Base-by-base conservation (phyloP, 2,329 filamentous ascomycete genomes). In the Hypocreales sp. region DNA sequence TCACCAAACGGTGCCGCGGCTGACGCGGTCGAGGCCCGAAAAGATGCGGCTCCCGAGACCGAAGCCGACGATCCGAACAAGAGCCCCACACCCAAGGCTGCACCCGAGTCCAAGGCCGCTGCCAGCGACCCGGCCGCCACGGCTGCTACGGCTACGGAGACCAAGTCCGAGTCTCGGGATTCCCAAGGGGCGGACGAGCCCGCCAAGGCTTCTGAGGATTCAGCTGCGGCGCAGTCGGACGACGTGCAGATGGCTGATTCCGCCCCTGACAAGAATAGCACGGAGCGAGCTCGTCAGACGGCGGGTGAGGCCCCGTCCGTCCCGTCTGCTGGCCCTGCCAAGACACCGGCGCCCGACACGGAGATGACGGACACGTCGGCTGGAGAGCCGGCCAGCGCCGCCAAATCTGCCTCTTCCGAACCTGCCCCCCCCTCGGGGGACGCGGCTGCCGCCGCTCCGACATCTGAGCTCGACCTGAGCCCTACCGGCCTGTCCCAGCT, bases 401-500 rank as follows among this genome's bases (percentile, higher is more conserved):
- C 43, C 15, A 38, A 27, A 28, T 26, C 17, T 15, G 16, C 31
- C 8, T 27, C 30, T 8, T 22, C 34, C n/a, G 29, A 32, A 14
- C 35, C 39, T 19, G 25, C 33, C 5, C 27, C 26, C 5, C 20
- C 26, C 7, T 15, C 32, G 2, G 34, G 37, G 15, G 33, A 34
- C n/a, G 32, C 40, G 17, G 20, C 31, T 9, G 41, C 42, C 7
- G 35, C 31, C n/a, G 34, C 33, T 2, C 40, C 47, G 5, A 36
- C 35, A 13, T 50, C 42, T 5, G 55, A 60, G 15, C 40, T 46
- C 15, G 51, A 52, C 21, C 35, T 51, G 4, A 47, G 51, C 5
- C 45, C 51, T 11, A 43, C 47, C 11, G 50, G 49, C 34, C 40
- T 58, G 27, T 57, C 53, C 2, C 49, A 57, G 29, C 44, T 55